Evolutionary conservation across 768 basidiomycete species (phyloP), one percentile per base, ranked within the genome.

Genomic region (Podaxis sp.): DNA sequence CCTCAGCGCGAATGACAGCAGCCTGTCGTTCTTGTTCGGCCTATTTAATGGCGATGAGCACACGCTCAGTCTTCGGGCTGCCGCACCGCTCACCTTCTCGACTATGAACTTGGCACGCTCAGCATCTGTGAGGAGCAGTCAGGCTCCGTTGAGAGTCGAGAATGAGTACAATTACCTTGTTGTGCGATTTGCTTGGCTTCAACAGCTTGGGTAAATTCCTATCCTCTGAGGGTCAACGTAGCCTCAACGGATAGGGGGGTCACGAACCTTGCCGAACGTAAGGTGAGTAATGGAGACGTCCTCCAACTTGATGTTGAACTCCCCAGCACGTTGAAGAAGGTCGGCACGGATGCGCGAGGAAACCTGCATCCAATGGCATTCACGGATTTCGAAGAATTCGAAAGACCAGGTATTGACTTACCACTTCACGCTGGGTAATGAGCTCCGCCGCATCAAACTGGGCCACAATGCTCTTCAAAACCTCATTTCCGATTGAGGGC

Each of bases 151-250:
- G 47, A 14, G 25, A 14, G 36, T 18, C 27, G 32, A 50, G 25
- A 18, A 36, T 55, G 14, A 32, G 21, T 52, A 52, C 28, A 64
- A 77, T 51, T 66, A 93, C 92, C 92, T 83, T 99, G 97, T 73
- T 99, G 97, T 9, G 97, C 97, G 72, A 99, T 98, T 74, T 98
- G 97, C 74, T 99, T 99, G 42, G 96, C 96, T 76, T 99, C 97
- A 7, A 99, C 97, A n/a, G 97, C 97, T 87, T 90, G 88, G 5
- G 93, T 93, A 71, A 94, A 93, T 84, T 93, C 92, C 91, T 93
- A 63, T 2, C 44, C 32, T 18, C 42, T 7, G n/a, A 60, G 38
- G 61, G 50, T 42, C 38, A 44, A 57, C 28, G 25, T 36, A 23
- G 23, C 0, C 23, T 32, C 37, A 2, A 32, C 62, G 35, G 27